Evolutionary conservation across 768 basidiomycete species (phyloP), one percentile per base, ranked within the genome.

Genomic region (Atractiella rhizophila): DNA sequence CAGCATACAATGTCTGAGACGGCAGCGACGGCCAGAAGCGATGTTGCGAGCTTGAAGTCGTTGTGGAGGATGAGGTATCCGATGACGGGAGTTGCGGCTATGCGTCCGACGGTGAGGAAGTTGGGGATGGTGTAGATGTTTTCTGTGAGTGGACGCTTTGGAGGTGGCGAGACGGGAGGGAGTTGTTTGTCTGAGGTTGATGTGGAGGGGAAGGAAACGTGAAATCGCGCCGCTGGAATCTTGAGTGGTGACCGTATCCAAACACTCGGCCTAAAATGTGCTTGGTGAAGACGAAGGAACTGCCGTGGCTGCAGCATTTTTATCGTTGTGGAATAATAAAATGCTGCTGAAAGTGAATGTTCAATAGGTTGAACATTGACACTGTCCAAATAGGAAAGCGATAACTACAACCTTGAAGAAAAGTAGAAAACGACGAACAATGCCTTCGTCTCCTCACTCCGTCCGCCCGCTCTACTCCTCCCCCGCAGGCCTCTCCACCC

Each of bases 91-190:
- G 85, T 91, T 0, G 88, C 71, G 13, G 71, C 51, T 50, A 98
- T 86, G 33, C 91, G 69, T 2, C 82, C 83, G 19, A 73, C 52
- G 1, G 91, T 96, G 30, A 98, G 64, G 5, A 80, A 54, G 55
- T 98, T 98, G 0, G 91, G 91, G 26, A 88, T 50, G 1, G 91
- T 98, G 62, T 91, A 94, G 44, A 85, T 81, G 55, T 88, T 81
- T 58, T 88, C 83, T n/a, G n/a, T n/a, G n/a, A n/a, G n/a, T 48
- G 68, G 66, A 9, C 34, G 41, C 10, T 44, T 44, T 12, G 37
- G 28, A 12, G 37, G 27, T 21, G 37, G 25, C 21, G 20, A 2
- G 11, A 7, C 21, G 1, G 42, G 38, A 37, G 37, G 28, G 2
- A 20, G 16, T 5, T 36, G 21, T 1, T 33, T 27, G 11, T 24